Evolutionary conservation across 1,284 basidiomycete species (phyloP), one percentile per base, ranked within the genome.

Genomic region (Rhodotorula sp.): DNA sequence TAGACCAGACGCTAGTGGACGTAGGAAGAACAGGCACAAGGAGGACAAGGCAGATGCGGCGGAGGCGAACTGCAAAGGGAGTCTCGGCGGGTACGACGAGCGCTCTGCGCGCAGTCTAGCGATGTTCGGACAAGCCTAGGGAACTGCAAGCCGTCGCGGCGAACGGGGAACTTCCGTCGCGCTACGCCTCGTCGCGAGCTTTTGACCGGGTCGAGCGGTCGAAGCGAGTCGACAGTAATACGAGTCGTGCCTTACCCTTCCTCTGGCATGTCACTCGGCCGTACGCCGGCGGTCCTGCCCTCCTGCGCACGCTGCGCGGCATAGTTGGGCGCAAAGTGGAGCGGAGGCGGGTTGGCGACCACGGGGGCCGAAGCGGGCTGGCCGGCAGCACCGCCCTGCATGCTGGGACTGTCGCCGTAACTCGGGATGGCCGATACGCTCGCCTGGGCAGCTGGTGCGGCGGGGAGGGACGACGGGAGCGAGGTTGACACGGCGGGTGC

Each of bases 211-310:
- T 13, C 44, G 44, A 17, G 44, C 15, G 19, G 7, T 39, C 39
- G 48, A 50, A 37, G 44, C 3, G n/a, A n/a, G 21, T 50, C 32
- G 54, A 36, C 6, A 19, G 15, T 29, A 50, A 15, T 25, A 34
- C 37, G 29, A 46, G 67, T 25, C 22, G 86, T 27, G 17, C 25
- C 94, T 94, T 88, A 97, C 95, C 94, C 94, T 91, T 97, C 94
- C 80, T 97, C 95, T 82, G 94, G 94, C 93, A 95, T 96, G 82
- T 97, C 94, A 64, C 91, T 92, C 22, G 94, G 93, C 67, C 91
- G 86, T 37, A 94, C 86, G 32, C 87, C 88, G 63, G 90, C 86
- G 77, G 90, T 88, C 25, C 84, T 84, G 57, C 60, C 56, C 22
- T 84, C 82, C 88, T 57, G 36, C 50, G 25, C 84, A 82, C 22